Evolutionary conservation across 352 stramenopile genomes (phyloP).

Genomic region (Phytophthora vignae): DNA sequence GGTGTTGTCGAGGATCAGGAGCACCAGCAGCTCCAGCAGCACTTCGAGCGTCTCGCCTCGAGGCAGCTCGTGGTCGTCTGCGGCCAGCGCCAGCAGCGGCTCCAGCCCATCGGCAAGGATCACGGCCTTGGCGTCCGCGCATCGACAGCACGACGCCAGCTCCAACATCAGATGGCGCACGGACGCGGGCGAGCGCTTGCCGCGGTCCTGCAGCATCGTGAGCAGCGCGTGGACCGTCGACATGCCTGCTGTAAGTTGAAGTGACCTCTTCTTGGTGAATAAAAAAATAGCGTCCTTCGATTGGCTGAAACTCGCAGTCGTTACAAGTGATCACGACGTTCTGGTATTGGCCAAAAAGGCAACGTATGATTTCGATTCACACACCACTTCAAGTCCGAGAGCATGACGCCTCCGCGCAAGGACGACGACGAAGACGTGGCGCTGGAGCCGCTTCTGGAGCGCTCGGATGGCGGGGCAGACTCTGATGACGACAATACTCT

Average conservation of each 20-base stretch:
- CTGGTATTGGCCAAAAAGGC: conserved; percentile 18
- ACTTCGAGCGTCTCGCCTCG: conserved; percentile 35
- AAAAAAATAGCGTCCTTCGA: not conserved
- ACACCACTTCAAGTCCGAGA: conserved; percentile 24
- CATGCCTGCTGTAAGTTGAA: conserved; percentile 43
- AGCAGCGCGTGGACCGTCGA: conserved; percentile 57
- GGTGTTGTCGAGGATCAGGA: conserved; percentile 41
- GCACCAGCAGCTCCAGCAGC: conserved; percentile 54
- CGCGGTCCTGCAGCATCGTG: conserved; percentile 44
- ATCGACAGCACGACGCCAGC: conserved; percentile 47
- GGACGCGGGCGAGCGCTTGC: conserved; percentile 22
- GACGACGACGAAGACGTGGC: conserved; percentile 5
- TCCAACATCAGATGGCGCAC: conserved; percentile 40
- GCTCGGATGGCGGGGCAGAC: not conserved
- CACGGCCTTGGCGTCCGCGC: conserved; percentile 42
- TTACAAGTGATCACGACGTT: not conserved
- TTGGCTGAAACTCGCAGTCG: not conserved
- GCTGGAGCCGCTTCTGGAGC: conserved; percentile 38
- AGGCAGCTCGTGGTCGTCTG: conserved; percentile 17
- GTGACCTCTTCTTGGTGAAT: not conserved
- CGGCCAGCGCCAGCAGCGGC: conserved; percentile 35
- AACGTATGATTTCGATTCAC: not conserved
- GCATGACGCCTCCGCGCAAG: conserved; percentile 4
- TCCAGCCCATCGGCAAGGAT: conserved; percentile 45
- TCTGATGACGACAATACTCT: conserved; percentile 1